These are phyloP conservation scores for Prinsepia uniflora DNA, from an alignment of 306 rosid genomes.

Conservation along the genomic window DNA sequence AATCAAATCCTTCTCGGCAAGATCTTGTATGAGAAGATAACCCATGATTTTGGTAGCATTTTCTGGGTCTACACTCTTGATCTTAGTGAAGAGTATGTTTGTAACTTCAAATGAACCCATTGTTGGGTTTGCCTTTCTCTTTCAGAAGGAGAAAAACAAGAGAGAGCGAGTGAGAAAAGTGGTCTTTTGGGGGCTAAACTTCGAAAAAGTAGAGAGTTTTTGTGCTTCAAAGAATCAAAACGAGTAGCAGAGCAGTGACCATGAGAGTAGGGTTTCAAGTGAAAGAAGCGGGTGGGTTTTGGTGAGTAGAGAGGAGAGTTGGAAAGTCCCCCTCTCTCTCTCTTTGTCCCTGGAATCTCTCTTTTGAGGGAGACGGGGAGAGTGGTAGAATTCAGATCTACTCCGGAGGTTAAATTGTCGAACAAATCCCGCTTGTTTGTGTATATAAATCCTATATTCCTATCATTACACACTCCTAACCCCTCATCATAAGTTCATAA, in stretches of 20 bases:
- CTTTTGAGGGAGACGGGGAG: conserved; percentile 24
- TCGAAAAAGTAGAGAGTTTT: too few relatives aligned
- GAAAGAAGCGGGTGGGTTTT: not conserved
- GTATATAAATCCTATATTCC: conserved; percentile 5
- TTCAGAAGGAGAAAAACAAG: not conserved
- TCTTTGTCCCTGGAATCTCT: conserved; percentile 49
- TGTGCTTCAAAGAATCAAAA: too few relatives aligned
- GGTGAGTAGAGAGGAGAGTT: not conserved
- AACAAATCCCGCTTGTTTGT: conserved; percentile 7
- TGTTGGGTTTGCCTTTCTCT: conserved; percentile 10
- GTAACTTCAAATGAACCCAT: conserved; percentile 75
- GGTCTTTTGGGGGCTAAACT: not conserved
- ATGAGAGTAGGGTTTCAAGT: conserved; percentile 10
- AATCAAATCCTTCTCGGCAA: conserved; percentile 52
- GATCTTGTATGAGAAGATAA: conserved; percentile 53
- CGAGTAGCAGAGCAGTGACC: too few relatives aligned
- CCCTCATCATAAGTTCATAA: not conserved
- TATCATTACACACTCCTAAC: not conserved
- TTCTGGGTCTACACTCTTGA: conserved; percentile 66
- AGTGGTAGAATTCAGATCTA: conserved; percentile 57
- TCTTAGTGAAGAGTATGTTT: conserved; percentile 45
- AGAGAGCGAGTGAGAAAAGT: not conserved
- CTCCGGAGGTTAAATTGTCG: conserved; percentile 31
- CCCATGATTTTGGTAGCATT: conserved; percentile 83
- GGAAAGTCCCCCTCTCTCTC: conserved; percentile 6